These are phyloP conservation scores for Gnaphalium uliginosum DNA, from an alignment of 129 eudicot species.

Conservation along the genomic window DNA sequence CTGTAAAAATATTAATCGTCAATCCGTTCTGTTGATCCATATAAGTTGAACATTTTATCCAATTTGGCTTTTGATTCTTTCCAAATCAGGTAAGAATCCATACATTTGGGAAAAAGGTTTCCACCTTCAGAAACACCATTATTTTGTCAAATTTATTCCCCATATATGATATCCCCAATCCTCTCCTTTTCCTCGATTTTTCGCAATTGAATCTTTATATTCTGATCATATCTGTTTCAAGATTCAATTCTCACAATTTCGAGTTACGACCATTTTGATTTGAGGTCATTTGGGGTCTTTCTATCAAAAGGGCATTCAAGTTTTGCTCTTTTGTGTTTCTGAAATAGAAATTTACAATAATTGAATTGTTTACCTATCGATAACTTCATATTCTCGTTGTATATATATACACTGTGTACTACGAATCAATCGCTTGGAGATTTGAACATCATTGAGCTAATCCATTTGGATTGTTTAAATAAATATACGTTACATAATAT, in stretches of 20 bases:
- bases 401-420: not conserved
- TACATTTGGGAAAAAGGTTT: constrained; percentile 30
- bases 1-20: constrained; percentile 33
- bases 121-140: constrained; percentile 44
- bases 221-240: not conserved
- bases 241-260: constrained; percentile 15
- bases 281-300: constrained; percentile 34
- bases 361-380: constrained; percentile 9
- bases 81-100: constrained; percentile 64
- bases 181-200: constrained; percentile 17
- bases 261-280: constrained; percentile 23
- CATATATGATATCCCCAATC: constrained; percentile 23
- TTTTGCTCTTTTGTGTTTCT: constrained; percentile 43
- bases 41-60: constrained; percentile 32
- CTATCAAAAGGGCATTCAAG: constrained; percentile 32
- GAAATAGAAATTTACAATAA: constrained; percentile 33
- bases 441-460: constrained; percentile 5
- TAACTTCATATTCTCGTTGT: not conserved
- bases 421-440: constrained; percentile 11
- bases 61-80: constrained; percentile 62
- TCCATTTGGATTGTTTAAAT: constrained; percentile 21
- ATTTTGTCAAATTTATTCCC: constrained; percentile 20
- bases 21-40: constrained; percentile 27
- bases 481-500: not conserved
- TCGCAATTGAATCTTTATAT: constrained; percentile 3